phyloP scores from a whole-genome alignment of 768 basidiomycete genomes.

The Phylloporus sp. region DNA sequence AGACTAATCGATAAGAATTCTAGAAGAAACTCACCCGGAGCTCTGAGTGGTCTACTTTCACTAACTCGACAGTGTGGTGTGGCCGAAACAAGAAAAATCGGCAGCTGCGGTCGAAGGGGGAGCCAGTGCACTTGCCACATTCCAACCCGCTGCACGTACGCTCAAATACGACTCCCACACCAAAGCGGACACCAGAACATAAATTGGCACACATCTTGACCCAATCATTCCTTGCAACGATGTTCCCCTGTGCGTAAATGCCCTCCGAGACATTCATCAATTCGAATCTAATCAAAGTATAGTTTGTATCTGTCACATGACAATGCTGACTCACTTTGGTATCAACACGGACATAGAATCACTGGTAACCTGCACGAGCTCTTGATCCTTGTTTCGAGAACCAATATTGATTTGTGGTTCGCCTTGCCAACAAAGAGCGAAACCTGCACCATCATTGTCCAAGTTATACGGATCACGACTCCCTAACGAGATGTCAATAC shows the following conservation, averaged over 20 bases:
- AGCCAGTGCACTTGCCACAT: conserved; percentile 59
- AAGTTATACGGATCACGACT: conserved; percentile 77
- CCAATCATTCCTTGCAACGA: conserved; percentile 32
- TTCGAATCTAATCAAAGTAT: conserved; percentile 21
- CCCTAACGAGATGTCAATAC: conserved; percentile 43
- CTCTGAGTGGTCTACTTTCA: conserved; percentile 41
- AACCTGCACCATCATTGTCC: conserved; percentile 73
- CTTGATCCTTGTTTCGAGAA: conserved; percentile 63
- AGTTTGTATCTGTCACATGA: neutral
- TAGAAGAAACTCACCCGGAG: conserved; percentile 42
- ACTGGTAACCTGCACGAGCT: conserved; percentile 79
- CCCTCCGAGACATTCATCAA: neutral
- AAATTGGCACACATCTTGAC: conserved; percentile 82
- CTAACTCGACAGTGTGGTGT: conserved; percentile 71
- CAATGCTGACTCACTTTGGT: conserved; percentile 62
- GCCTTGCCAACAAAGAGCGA: conserved; percentile 82
- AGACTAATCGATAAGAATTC: neutral
- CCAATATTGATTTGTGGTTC: conserved; percentile 68
- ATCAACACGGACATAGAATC: conserved; percentile 79
- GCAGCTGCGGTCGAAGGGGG: conserved; percentile 71
- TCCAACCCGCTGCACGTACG: conserved; percentile 65
- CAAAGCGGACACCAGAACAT: conserved; percentile 80
- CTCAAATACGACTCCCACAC: conserved; percentile 79
- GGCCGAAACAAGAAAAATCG: conserved; percentile 76
- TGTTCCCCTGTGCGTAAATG: conserved; percentile 18